Evolutionary conservation across 2,329 filamentous ascomycete species (phyloP).

Genomic region (Alternaria hordeiaustralica): DNA sequence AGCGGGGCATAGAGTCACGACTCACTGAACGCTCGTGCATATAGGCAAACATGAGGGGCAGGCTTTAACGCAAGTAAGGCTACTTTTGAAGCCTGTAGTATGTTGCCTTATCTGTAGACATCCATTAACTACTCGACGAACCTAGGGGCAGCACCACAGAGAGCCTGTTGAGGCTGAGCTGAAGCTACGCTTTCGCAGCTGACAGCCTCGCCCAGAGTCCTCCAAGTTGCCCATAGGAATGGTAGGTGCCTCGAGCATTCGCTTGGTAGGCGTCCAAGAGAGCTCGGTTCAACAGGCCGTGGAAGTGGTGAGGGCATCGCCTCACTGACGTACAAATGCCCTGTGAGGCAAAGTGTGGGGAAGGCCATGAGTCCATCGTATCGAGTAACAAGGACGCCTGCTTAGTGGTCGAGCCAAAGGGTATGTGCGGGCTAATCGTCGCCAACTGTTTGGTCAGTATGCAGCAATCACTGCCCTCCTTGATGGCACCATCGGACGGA

Average conservation of each 20-base stretch:
- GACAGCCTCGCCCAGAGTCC: not conserved
- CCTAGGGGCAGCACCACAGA: not conserved
- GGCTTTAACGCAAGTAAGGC: not conserved
- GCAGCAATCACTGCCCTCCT: constrained; percentile 22
- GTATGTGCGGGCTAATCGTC: constrained; percentile 28
- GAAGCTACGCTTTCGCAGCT: not conserved
- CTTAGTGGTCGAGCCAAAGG: constrained; percentile 13
- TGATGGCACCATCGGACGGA: constrained; percentile 22
- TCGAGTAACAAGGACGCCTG: constrained; percentile 23
- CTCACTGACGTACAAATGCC: constrained; percentile 9
- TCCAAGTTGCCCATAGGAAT: not conserved
- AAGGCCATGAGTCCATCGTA: constrained; percentile 16
- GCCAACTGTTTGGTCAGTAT: constrained; percentile 24
- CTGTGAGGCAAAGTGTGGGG: constrained; percentile 13
- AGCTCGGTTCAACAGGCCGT: not conserved
- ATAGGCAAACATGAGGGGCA: not conserved
- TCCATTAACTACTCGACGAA: not conserved
- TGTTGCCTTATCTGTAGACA: not conserved
- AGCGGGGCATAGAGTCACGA: not conserved
- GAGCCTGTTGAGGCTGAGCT: not conserved
- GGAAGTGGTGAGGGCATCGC: not conserved
- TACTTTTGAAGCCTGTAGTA: not conserved
- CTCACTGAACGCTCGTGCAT: not conserved
- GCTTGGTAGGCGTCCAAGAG: not conserved
- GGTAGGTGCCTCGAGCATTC: not conserved